Conservation (phyloP, 257 asterid species). For the Pogostemon cablin region DNA sequence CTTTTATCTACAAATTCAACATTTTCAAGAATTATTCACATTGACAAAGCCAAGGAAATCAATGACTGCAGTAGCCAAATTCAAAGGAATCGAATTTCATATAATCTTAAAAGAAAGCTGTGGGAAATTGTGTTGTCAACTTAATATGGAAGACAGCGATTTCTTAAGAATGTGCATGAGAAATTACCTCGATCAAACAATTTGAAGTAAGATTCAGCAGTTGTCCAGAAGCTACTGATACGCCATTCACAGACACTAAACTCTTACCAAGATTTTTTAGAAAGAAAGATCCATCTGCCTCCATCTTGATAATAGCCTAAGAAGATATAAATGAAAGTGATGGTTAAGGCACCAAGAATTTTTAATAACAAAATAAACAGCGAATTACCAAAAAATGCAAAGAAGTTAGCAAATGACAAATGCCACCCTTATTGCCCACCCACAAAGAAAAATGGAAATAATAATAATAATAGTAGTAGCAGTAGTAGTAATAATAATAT, state of each 20-base stretch:
- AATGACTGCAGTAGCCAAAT: neutral
- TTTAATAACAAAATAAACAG: neutral
- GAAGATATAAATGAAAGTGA: slow-evolving; percentile 27
- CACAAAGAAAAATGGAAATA: too few species aligned
- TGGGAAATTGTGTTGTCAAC: neutral
- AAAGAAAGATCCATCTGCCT: slow-evolving; percentile 77
- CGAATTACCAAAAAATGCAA: neutral
- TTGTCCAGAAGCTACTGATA: slow-evolving; percentile 65
- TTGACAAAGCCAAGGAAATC: neutral
- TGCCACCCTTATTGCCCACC: too few species aligned
- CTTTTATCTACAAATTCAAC: slow-evolving; percentile 58
- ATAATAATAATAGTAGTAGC: too few species aligned
- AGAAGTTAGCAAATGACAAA: too few species aligned
- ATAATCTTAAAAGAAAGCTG: neutral
- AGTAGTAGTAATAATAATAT: too few species aligned
- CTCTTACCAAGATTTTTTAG: slow-evolving; percentile 86
- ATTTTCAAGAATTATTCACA: slow-evolving; percentile 26
- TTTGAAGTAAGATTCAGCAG: slow-evolving; percentile 62
- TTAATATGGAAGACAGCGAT: neutral
- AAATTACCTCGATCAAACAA: slow-evolving; percentile 88
- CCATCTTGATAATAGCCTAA: slow-evolving; percentile 93
- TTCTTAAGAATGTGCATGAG: slow-evolving; percentile 20
- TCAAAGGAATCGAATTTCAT: slow-evolving; percentile 3
- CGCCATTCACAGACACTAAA: slow-evolving; percentile 76
- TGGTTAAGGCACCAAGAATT: slow-evolving; percentile 11